Evolutionary conservation across 2,329 filamentous ascomycete genomes (phyloP), one percentile per base, ranked within the genome.

Genomic region (Trichophyton mentagrophytes): DNA sequence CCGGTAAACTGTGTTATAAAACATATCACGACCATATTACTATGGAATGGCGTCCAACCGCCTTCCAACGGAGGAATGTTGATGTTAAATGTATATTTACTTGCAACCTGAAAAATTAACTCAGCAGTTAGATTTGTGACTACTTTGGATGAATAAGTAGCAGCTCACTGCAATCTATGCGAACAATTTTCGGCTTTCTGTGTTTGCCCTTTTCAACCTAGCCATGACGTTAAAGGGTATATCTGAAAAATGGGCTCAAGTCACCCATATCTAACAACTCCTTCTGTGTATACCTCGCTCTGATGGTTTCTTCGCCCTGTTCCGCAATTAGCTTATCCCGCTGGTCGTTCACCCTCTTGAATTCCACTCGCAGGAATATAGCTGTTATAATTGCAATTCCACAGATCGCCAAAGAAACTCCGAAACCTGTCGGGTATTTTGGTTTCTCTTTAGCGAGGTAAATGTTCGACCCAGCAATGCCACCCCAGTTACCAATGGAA

Each of bases 401-500:
- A 9, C 65, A 65, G 40, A 73, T 69, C 1, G 65, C 69, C 51
- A 74, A 61, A 0, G 69, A 72, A 15, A 64, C 66, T 0, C 72
- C 71, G 61, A 69, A 74, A 0, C 72, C 73, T 8, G 70, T 71
- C 0, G 67, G 68, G 62, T 74, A 74, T 42, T 60, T 65, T 2
- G 71, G 72, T 8, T 64, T 66, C 59, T 74, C 71, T 0, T 62
- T 62, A 22, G 46, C 36, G 1, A 59, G 55, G 60, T 72, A 74
- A 27, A 74, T 73, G 36, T 68, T 72, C 7, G 67, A 70, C 0
- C 72, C 72, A 17, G 72, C 66, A 5, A 76, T 66, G 3, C 74
- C 72, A 22, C 73, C 73, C 27, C 68, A 68, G 60, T 76, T 74
- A 2, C 76, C 76, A 25, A 73, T 65, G n/a, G 71, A 74, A 13